Evolutionary conservation across 1,284 basidiomycete genomes (phyloP), one percentile per base, ranked within the genome.

Genomic region (Naganishia cerealis): DNA sequence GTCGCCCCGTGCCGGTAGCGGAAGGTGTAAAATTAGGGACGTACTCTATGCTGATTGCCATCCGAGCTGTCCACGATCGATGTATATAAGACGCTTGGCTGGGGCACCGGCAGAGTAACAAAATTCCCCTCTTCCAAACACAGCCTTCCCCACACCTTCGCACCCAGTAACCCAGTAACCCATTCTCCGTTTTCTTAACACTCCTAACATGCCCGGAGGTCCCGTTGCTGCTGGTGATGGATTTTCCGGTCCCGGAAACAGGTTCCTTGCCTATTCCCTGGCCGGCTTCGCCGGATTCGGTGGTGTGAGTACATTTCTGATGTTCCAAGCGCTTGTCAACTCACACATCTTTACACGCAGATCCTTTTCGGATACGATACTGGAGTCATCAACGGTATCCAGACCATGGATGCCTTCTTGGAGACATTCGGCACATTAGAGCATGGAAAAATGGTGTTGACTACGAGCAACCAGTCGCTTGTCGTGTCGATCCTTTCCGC

Each of bases 401-500:
- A 43, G 40, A 39, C 39, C 3, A 63, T 63, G 48, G 39, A 24
- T 10, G 26, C 33, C 48, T 63, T 50, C 46, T 33, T 63, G 16
- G 15, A 63, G 6, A 26, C 29, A 16, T 43, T 59, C 38, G 29
- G 39, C n/a, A 43, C 39, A 5, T 5, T 18, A 12, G 38, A 16
- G 15, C 16, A 39, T 43, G 57, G 39, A 38, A 59, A 36, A 15
- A 38, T 24, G n/a, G 57, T 43, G 39, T 29, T 59, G 26, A 39
- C 57, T 15, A 43, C 57, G 39, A 42, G n/a, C 13, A 16, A 16
- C 57, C 40, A 59, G 42, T 59, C 57, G 12, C 26, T 59, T 16
- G 46, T 59, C n/a, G 46, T 43, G 39, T 59, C 57, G 24, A 63
- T 63, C 48, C 61, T 63, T 18, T 63, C 61, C 48, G 61, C 61